Conservation (phyloP, 148 eudicot species). For the Chenopodium quinoa region DNA sequence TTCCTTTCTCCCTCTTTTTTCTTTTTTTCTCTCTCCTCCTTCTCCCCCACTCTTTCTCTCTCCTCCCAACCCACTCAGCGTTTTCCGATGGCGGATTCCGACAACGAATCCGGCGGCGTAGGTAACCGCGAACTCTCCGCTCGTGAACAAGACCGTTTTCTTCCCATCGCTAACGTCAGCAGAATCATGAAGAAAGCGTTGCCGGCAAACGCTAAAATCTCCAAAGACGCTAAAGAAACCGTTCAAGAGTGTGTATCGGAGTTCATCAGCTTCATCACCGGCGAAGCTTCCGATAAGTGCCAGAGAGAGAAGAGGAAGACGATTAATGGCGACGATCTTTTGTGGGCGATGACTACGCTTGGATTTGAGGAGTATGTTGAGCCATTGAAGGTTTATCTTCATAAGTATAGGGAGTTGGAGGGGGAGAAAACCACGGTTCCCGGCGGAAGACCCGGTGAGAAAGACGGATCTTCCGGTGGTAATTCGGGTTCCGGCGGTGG, state of each 20-base stretch:
- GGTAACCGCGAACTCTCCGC: conserved; percentile 31
- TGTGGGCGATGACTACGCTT: conserved; percentile 61
- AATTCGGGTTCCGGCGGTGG: conserved; percentile 15
- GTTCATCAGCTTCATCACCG: conserved; percentile 76
- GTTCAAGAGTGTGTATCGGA: conserved; percentile 85
- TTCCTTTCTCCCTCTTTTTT: background rate
- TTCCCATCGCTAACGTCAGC: conserved; percentile 73
- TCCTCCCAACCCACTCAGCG: background rate
- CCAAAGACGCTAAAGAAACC: conserved; percentile 82
- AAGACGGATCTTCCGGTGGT: conserved; percentile 10
- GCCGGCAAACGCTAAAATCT: conserved; percentile 68
- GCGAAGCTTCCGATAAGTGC: conserved; percentile 74
- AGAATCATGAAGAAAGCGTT: conserved; percentile 75
- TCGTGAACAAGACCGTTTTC: conserved; percentile 66
- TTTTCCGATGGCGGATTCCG: conserved; percentile 47
- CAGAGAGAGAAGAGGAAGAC: conserved; percentile 68
- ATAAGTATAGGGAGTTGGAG: conserved; percentile 55
- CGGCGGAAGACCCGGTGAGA: conserved; percentile 13
- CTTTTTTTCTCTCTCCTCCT: background rate
- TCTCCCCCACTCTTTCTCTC: background rate
- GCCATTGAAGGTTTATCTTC: conserved; percentile 50
- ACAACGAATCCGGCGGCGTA: conserved; percentile 52
- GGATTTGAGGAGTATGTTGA: conserved; percentile 61
- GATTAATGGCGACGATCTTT: conserved; percentile 54
- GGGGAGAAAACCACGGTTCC: conserved; percentile 41